Evolutionary conservation across 257 asterid genomes (phyloP).

Genomic region (Capsicum baccatum): DNA sequence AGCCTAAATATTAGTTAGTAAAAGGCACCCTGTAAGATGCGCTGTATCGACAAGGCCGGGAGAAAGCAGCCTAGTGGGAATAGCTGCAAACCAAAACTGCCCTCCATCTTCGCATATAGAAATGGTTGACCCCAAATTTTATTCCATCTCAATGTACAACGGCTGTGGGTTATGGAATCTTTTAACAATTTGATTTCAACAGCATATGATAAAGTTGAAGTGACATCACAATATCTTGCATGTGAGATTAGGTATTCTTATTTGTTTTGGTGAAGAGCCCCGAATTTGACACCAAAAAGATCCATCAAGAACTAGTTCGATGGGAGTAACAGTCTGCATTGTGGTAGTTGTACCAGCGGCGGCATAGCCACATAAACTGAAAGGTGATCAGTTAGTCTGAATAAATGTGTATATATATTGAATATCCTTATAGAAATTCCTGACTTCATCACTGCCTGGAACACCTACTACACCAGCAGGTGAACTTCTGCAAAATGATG

Average conservation of each 20-base stretch:
- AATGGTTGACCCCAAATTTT: not conserved
- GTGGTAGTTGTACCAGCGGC: not conserved
- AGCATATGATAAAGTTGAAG: slow-evolving; percentile 3
- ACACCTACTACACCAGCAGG: not conserved
- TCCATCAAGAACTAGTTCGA: not conserved
- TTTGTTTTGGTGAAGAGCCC: not conserved
- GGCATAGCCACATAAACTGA: too few relatives aligned
- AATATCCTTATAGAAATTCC: not conserved
- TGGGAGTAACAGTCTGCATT: not conserved
- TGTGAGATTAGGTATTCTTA: not conserved
- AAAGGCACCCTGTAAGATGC: too few relatives aligned
- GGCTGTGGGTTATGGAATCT: not conserved
- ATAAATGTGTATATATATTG: not conserved
- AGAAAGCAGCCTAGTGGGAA: too few relatives aligned
- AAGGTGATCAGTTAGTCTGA: not conserved
- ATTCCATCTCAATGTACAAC: not conserved
- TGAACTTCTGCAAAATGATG: not conserved
- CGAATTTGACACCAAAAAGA: not conserved
- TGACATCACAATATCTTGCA: not conserved
- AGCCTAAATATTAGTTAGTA: too few relatives aligned
- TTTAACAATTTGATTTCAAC: not conserved
- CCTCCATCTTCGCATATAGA: too few relatives aligned
- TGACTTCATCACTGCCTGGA: not conserved
- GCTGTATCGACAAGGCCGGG: too few relatives aligned
- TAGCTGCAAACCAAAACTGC: too few relatives aligned